Evolutionary conservation across 2,329 filamentous ascomycete species (phyloP).

Genomic region (Aspergillus sp.): DNA sequence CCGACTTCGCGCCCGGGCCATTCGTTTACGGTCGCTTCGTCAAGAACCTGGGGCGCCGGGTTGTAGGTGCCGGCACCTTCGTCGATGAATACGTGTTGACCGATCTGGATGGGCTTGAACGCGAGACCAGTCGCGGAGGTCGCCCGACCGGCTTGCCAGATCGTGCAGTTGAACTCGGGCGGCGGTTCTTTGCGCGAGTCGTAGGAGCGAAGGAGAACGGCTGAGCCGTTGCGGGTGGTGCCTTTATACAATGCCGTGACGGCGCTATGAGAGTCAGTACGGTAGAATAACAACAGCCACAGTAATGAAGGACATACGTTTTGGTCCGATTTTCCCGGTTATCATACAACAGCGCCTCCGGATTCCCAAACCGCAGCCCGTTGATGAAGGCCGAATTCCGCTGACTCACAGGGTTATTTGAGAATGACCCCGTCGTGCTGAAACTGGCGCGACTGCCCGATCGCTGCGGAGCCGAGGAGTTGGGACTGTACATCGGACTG

Average conservation of each 20-base stretch:
- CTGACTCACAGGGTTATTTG: constrained; percentile 54
- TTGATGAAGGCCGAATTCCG: constrained; percentile 48
- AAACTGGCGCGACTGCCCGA: constrained; percentile 78
- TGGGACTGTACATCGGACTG: constrained; percentile 45
- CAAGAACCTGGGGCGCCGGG: constrained; percentile 76
- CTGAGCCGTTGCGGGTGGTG: constrained; percentile 63
- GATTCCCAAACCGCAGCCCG: constrained; percentile 66
- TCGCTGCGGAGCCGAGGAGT: constrained; percentile 46
- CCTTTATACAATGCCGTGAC: constrained; percentile 90
- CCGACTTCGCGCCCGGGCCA: constrained; percentile 93
- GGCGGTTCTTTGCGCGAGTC: constrained; percentile 89
- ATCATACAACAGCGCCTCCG: constrained; percentile 86
- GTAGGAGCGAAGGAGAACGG: constrained; percentile 84
- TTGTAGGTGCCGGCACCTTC: constrained; percentile 92
- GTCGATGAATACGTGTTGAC: constrained; percentile 90
- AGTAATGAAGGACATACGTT: constrained; percentile 60
- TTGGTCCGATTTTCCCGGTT: constrained; percentile 81
- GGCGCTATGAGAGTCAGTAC: constrained; percentile 54
- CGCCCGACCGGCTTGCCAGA: constrained; percentile 96
- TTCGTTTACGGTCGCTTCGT: constrained; percentile 88
- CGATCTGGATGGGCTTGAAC: constrained; percentile 93
- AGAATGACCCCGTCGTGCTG: constrained; percentile 70
- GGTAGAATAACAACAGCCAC: neutral
- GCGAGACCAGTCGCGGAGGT: constrained; percentile 87
- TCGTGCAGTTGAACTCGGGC: constrained; percentile 88